Evolutionary conservation across 1,284 basidiomycete species (phyloP).

Genomic region (Heliocybe sulcata): DNA sequence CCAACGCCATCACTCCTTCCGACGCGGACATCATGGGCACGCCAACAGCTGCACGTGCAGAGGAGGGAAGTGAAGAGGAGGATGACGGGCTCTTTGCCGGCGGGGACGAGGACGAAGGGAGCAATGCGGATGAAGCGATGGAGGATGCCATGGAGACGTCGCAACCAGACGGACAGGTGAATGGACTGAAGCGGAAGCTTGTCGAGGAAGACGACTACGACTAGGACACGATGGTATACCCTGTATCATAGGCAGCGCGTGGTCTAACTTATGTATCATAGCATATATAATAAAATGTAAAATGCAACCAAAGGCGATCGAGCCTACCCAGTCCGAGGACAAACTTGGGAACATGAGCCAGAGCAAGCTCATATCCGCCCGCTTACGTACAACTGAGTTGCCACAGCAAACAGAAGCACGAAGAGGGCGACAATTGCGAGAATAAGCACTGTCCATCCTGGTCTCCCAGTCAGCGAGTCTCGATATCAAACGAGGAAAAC

Average conservation of each 20-base stretch:
- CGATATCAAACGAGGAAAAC: slow-evolving; percentile 21
- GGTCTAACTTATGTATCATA: slow-evolving; percentile 6
- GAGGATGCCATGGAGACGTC: slow-evolving; percentile 56
- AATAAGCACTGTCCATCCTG: slow-evolving; percentile 26
- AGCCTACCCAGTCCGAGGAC: neutral
- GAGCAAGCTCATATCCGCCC: slow-evolving; percentile 5
- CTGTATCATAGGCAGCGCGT: slow-evolving; percentile 4
- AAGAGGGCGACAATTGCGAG: slow-evolving; percentile 26
- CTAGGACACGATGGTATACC: slow-evolving; percentile 21
- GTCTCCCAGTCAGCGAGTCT: neutral
- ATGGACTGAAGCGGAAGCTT: slow-evolving; percentile 68
- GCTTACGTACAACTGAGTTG: slow-evolving; percentile 20
- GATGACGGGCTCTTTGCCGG: slow-evolving; percentile 58
- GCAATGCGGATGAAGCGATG: slow-evolving; percentile 67
- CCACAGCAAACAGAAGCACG: slow-evolving; percentile 26
- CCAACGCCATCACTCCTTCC: slow-evolving; percentile 52
- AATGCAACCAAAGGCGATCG: neutral
- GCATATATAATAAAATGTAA: neutral
- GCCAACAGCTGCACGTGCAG: slow-evolving; percentile 37
- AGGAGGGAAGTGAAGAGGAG: slow-evolving; percentile 61
- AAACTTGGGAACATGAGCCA: neutral
- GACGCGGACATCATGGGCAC: slow-evolving; percentile 54
- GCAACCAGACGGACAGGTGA: slow-evolving; percentile 31
- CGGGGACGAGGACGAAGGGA: slow-evolving; percentile 63
- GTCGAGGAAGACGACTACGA: slow-evolving; percentile 85